Evolutionary conservation across 805 yeast species (phyloP).

Genomic region (Candida piceae): DNA sequence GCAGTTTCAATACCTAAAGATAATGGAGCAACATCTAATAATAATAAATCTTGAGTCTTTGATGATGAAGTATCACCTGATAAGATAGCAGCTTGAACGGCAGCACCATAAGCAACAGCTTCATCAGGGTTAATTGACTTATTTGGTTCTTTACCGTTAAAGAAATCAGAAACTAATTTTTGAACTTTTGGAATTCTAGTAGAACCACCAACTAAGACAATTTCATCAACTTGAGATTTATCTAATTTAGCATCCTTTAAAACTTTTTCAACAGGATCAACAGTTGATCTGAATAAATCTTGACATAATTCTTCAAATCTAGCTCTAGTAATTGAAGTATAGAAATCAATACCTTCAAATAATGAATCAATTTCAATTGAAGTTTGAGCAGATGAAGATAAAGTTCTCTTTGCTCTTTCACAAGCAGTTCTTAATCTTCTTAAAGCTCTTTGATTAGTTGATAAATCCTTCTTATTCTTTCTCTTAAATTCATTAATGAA

Average conservation of each 20-base stretch:
- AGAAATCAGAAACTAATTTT: slow-evolving; percentile 91
- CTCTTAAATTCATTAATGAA: slow-evolving; percentile 95
- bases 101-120: slow-evolving; percentile 99
- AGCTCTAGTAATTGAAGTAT: slow-evolving; percentile 94
- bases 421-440: slow-evolving; percentile 98
- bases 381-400: slow-evolving; percentile 94
- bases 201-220: slow-evolving; percentile 96
- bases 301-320: slow-evolving; percentile 97
- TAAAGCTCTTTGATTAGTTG: slow-evolving; percentile 92
- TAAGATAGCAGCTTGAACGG: slow-evolving; percentile 95
- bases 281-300: slow-evolving; percentile 87
- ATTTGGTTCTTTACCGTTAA: slow-evolving; percentile 96
- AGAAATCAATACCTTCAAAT: slow-evolving; percentile 93
- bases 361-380: slow-evolving; percentile 93
- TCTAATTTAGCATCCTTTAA: slow-evolving; percentile 86
- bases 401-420: slow-evolving; percentile 98
- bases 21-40: slow-evolving; percentile 89
- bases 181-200: slow-evolving; percentile 97
- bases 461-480: slow-evolving; percentile 93
- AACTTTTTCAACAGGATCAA: slow-evolving; percentile 94
- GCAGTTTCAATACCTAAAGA: slow-evolving; percentile 95
- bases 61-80: slow-evolving; percentile 94
- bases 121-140: slow-evolving; percentile 97
- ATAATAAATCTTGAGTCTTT: slow-evolving; percentile 86
- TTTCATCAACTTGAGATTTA: slow-evolving; percentile 86